Conservation (phyloP, 352 stramenopile genomes). For the Globisporangium spiculum region DNA sequence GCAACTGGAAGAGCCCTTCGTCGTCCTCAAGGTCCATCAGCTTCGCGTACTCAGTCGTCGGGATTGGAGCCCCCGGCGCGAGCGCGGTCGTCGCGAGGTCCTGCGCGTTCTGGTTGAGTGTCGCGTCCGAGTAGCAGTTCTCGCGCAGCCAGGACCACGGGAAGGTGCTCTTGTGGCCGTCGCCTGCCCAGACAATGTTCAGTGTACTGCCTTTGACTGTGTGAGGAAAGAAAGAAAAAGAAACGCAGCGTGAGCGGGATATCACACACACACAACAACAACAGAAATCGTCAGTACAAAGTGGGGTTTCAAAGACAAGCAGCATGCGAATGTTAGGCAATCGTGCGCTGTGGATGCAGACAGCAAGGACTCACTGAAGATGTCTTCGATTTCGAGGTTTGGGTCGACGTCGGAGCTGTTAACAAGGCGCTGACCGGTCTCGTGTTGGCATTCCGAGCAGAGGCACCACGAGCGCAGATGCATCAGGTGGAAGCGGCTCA, state of each 20-base stretch:
- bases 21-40: slow-evolving; percentile 64
- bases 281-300: neutral
- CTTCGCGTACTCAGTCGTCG: slow-evolving; percentile 51
- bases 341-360: neutral
- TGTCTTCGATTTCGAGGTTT: slow-evolving; percentile 63
- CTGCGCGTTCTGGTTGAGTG: slow-evolving; percentile 43
- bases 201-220: slow-evolving; percentile 69
- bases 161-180: slow-evolving; percentile 70
- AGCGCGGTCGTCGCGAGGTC: slow-evolving; percentile 50
- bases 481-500: slow-evolving; percentile 69
- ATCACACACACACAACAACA: neutral
- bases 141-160: slow-evolving; percentile 66
- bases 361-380: slow-evolving; percentile 46
- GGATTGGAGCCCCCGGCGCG: slow-evolving; percentile 43
- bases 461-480: slow-evolving; percentile 79
- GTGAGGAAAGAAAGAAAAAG: neutral
- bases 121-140: slow-evolving; percentile 69
- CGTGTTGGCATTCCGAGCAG: slow-evolving; percentile 66
- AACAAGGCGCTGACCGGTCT: slow-evolving; percentile 77
- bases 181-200: slow-evolving; percentile 62
- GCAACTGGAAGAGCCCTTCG: slow-evolving; percentile 57
- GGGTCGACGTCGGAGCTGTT: slow-evolving; percentile 63
- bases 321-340: neutral
- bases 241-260: neutral
- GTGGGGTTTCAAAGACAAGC: neutral